A percentile compares a stretch with the other conserved stretches of the same genome.
Conservation (phyloP, 2,329 filamentous ascomycete species). For the Colletotrichum higginsianum region DNA sequence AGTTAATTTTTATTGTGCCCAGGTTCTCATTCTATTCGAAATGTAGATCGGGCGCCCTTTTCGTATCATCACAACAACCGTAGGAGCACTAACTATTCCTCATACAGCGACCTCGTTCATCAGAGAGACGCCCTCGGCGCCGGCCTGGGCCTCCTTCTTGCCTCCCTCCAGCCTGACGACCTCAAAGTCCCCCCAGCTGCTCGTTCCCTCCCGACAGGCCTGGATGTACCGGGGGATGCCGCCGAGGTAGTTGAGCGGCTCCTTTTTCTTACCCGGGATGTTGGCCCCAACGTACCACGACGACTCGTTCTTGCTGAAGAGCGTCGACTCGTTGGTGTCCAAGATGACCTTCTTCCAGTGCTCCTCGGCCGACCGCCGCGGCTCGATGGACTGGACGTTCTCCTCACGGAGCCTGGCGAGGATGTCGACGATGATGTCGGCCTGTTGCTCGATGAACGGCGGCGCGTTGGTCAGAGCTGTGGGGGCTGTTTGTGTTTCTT, state of each 20-base stretch:
- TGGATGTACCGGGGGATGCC: slow-evolving; percentile 39
- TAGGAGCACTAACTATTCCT: not conserved
- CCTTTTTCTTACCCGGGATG: slow-evolving; percentile 45
- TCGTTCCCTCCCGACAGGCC: slow-evolving; percentile 36
- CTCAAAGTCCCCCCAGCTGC: slow-evolving; percentile 27
- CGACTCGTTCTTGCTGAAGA: slow-evolving; percentile 42
- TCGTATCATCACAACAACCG: not conserved
- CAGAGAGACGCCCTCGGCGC: not conserved
- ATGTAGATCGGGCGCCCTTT: too few relatives aligned
- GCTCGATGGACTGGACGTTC: slow-evolving; percentile 39
- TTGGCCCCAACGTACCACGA: slow-evolving; percentile 47
- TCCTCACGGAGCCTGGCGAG: slow-evolving; percentile 34
- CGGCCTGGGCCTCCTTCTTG: too few relatives aligned
- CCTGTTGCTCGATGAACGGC: slow-evolving; percentile 39
- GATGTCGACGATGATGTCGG: slow-evolving; percentile 41
- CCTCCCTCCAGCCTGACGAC: not conserved
- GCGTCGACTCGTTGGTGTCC: slow-evolving; percentile 39
- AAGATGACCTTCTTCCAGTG: slow-evolving; percentile 41
- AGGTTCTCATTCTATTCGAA: too few relatives aligned
- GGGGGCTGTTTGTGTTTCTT: slow-evolving; percentile 27
- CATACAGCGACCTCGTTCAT: not conserved
- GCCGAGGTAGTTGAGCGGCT: slow-evolving; percentile 44
- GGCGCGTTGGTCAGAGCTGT: slow-evolving; percentile 45
- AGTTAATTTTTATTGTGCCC: too few relatives aligned
- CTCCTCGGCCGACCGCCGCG: slow-evolving; percentile 29